These are phyloP conservation scores for Hemisphaericaspora xylanilytica DNA, from an alignment of 1,139 yeast species.

Conservation along the genomic window DNA sequence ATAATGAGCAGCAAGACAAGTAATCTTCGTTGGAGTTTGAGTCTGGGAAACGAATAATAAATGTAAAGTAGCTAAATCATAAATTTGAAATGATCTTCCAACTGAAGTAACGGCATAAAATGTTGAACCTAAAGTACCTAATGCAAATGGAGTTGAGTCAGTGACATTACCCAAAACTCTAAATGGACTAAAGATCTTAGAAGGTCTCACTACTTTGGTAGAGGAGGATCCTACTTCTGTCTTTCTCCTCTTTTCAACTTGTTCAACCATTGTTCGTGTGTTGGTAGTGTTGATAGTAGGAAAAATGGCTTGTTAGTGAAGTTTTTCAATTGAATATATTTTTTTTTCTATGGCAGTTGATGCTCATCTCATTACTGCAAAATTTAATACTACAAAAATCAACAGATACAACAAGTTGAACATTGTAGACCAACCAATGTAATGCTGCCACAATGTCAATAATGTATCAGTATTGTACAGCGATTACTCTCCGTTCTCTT, in stretches of 20 bases:
- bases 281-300: neutral
- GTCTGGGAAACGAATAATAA: conserved; percentile 81
- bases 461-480: no score
- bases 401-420: no score
- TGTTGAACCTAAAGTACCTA: conserved; percentile 85
- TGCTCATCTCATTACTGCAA: neutral
- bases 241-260: conserved; percentile 33
- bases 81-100: conserved; percentile 87
- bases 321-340: neutral
- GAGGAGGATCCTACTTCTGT: conserved; percentile 11
- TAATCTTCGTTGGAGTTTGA: conserved; percentile 69
- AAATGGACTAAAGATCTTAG: conserved; percentile 46
- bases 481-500: no score
- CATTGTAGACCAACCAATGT: no score
- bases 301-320: neutral
- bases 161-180: conserved; percentile 64
- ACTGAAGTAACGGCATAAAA: conserved; percentile 88
- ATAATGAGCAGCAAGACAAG: conserved; percentile 73
- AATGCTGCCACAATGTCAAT: no score
- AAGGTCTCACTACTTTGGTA: conserved; percentile 15
- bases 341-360: neutral
- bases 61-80: conserved; percentile 86
- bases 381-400: no score
- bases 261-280: conserved; percentile 26
- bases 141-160: conserved; percentile 78